Evolutionary conservation across 202 grass and related monocot genomes (phyloP), one percentile per base, ranked within the genome.

Genomic region (Panicum virgatum): DNA sequence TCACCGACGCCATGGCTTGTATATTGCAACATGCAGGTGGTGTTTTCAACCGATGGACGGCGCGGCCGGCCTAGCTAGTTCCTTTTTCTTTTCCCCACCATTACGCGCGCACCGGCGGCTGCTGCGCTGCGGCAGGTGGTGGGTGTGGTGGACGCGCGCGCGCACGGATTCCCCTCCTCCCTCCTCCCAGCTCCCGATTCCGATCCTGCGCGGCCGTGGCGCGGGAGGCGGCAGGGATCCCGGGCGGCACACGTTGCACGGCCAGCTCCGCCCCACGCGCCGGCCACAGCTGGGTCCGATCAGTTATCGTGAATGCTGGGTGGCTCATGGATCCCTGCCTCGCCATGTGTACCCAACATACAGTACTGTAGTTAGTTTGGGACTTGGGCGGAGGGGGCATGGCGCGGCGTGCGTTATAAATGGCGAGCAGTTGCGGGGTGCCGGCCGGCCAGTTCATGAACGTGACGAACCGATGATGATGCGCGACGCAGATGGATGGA

Each of bases 221-320:
- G 57, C 7, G 73, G 15, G 73, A 51, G 75, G 34, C 46, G 58
- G n/a, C n/a, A n/a, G n/a, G 10, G 74, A 30, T 26, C 47, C 62
- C 62, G 38, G 51, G n/a, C n/a, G n/a, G n/a, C n/a, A n/a, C 78
- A 43, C 54, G 73, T 60, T 59, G 78, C 64, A 60, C 37, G 50
- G 14, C 19, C 48, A 80, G 47, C 77, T 66, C 77, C 20, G 78
- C 52, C 78, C 66, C 78, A 71, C 52, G 78, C 62, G 34, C n/a
- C n/a, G n/a, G n/a, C n/a, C n/a, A n/a, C n/a, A n/a, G n/a, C n/a
- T n/a, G n/a, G n/a, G n/a, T 13, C 9, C 67, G 4, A 58, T 38
- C 36, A 13, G 48, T 19, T 68, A n/a, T n/a, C 62, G 27, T 69
- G 23, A 46, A 62, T 47, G 51, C 26, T 9, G 6, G 19, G 9